Conservation (phyloP, 352 stramenopile species). For the Phytophthora citricola region DNA sequence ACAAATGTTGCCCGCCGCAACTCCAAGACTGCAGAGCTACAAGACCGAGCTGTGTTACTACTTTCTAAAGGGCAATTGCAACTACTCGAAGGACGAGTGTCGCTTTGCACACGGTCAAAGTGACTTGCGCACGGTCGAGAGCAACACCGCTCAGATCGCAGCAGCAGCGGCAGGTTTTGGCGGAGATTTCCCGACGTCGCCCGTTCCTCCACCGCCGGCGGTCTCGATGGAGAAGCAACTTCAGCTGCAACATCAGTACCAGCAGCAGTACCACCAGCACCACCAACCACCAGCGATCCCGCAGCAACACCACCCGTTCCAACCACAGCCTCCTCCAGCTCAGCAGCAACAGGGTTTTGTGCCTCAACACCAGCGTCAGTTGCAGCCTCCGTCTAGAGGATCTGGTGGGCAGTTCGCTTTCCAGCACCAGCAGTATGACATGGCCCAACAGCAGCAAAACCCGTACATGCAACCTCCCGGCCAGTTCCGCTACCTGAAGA, state of each 20-base stretch:
- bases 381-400: conserved; percentile 37
- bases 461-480: conserved; percentile 39
- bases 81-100: conserved; percentile 89
- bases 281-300: conserved; percentile 47
- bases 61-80: conserved; percentile 89
- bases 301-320: conserved; percentile 46
- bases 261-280: conserved; percentile 62
- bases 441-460: conserved; percentile 42
- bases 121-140: conserved; percentile 84
- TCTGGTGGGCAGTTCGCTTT: conserved; percentile 36
- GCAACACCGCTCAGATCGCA: conserved; percentile 79
- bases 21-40: conserved; percentile 85
- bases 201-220: conserved; percentile 31
- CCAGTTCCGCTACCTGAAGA: conserved; percentile 76
- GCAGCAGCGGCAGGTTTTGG: conserved; percentile 29
- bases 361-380: conserved; percentile 50
- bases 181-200: conserved; percentile 32
- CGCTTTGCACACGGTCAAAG: conserved; percentile 87
- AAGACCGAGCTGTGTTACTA: conserved; percentile 92
- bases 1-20: conserved; percentile 47
- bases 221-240: conserved; percentile 58
- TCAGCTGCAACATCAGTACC: conserved; percentile 70
- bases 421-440: conserved; percentile 50
- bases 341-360: conserved; percentile 44
- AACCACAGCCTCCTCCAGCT: conserved; percentile 33